Conservation (phyloP, 2,329 filamentous ascomycete species). For the Amylocarpus encephaloides region DNA sequence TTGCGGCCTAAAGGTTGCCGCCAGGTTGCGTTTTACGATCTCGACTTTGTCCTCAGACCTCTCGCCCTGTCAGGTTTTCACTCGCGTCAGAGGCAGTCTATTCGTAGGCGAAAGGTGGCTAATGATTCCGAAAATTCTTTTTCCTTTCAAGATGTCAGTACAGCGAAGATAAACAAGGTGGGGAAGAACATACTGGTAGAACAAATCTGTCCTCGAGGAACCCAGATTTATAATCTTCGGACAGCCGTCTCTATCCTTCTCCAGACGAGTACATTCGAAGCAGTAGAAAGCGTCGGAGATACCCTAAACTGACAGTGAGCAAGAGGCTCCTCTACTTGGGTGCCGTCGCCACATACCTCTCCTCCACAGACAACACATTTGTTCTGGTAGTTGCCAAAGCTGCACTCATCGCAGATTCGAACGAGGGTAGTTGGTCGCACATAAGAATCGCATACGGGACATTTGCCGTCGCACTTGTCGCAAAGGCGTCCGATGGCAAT, state of each 20-base stretch:
- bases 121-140: conserved; percentile 61
- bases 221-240: conserved; percentile 99
- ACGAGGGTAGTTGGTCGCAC: conserved; percentile 95
- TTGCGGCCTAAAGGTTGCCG: too few species aligned
- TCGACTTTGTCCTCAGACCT: too few species aligned
- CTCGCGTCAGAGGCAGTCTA: too few species aligned
- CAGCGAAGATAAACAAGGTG: conserved; percentile 24
- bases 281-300: conserved; percentile 99
- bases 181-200: conserved; percentile 24
- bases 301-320: conserved; percentile 40
- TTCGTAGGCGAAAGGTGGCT: neutral
- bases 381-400: conserved; percentile 99
- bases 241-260: conserved; percentile 96
- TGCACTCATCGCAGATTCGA: conserved; percentile 98
- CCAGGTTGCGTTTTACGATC: too few species aligned
- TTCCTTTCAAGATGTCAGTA: conserved; percentile 37
- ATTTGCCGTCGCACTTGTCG: conserved; percentile 99
- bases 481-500: conserved; percentile 98
- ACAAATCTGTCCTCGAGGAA: conserved; percentile 86
- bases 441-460: conserved; percentile 97
- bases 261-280: conserved; percentile 93
- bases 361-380: conserved; percentile 98
- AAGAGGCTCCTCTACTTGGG: conserved; percentile 9
- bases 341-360: conserved; percentile 41
- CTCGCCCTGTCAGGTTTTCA: too few species aligned